phyloP scores from a whole-genome alignment of 352 stramenopile species.

The Peronospora belbahrii region DNA sequence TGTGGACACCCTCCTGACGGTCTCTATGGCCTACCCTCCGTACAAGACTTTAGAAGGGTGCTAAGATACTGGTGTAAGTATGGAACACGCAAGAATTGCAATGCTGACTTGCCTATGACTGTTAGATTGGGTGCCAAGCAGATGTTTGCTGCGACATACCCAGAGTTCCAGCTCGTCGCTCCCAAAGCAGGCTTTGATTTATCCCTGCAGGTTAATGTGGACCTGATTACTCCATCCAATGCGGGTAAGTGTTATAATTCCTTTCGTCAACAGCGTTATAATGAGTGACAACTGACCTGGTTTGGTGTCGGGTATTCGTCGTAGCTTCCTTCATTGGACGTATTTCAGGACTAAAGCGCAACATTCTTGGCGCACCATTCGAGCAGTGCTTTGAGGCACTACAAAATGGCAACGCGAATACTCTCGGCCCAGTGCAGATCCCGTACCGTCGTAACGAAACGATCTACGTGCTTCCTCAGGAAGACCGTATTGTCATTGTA shows the following conservation, averaged over 20 bases:
- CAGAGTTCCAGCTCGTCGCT: conserved; percentile 58
- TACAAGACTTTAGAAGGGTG: conserved; percentile 66
- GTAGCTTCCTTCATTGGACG: conserved; percentile 66
- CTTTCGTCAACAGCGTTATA: too few relatives aligned
- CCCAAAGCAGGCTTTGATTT: conserved; percentile 77
- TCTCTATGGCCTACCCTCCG: conserved; percentile 73
- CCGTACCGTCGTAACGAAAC: conserved; percentile 82
- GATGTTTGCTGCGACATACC: conserved; percentile 70
- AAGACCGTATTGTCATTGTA: conserved; percentile 87
- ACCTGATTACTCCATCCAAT: conserved; percentile 63
- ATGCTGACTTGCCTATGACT: conserved; percentile 3
- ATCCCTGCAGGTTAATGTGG: conserved; percentile 67
- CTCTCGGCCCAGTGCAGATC: conserved; percentile 64
- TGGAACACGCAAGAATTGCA: background rate
- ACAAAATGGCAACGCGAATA: conserved; percentile 44
- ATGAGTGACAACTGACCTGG: background rate
- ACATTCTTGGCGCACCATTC: conserved; percentile 70
- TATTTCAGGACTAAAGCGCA: conserved; percentile 74
- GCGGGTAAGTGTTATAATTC: conserved; percentile 36
- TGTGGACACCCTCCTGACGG: conserved; percentile 45
- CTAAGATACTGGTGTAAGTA: background rate
- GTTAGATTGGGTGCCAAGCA: conserved; percentile 51
- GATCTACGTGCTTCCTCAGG: conserved; percentile 80
- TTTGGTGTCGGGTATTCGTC: background rate
- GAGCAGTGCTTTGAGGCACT: conserved; percentile 83